phyloP scores from a whole-genome alignment of 768 basidiomycete species.

The button mushroom (Agaricus bisporus) region DNA sequence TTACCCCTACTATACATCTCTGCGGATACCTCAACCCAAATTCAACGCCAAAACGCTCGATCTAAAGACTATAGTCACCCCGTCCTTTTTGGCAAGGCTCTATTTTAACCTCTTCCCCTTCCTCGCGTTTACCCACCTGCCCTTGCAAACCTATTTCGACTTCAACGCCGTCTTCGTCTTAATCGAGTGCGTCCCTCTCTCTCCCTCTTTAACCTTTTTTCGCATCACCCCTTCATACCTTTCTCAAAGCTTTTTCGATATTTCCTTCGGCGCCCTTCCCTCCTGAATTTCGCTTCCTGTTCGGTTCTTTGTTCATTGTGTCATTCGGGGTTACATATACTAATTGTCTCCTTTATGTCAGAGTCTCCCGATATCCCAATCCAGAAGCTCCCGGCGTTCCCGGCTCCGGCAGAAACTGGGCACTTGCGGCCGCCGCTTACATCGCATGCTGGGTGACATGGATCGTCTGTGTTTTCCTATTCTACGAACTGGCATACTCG shows the following conservation, averaged over 20 bases:
- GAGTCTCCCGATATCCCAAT: conserved; percentile 71
- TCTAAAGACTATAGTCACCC: conserved; percentile 59
- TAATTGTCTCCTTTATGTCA: conserved; percentile 21
- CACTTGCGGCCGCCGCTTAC: conserved; percentile 77
- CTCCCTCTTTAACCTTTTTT: conserved; percentile 8
- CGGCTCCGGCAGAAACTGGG: conserved; percentile 74
- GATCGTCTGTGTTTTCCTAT: conserved; percentile 63
- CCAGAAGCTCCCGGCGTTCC: conserved; percentile 48
- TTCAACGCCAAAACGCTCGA: conserved; percentile 68
- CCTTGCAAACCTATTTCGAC: conserved; percentile 80
- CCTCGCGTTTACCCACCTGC: conserved; percentile 64
- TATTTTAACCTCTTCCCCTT: conserved; percentile 71
- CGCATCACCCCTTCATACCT: background rate
- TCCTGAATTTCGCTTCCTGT: conserved; percentile 6
- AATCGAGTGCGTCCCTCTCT: conserved; percentile 58
- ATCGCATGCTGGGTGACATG: conserved; percentile 75
- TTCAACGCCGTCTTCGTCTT: conserved; percentile 84
- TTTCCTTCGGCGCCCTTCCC: conserved; percentile 2
- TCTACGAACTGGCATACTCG: conserved; percentile 75
- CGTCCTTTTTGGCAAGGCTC: conserved; percentile 44
- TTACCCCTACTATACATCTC: conserved; percentile 12
- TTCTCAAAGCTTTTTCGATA: background rate
- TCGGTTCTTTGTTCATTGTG: background rate
- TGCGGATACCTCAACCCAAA: conserved; percentile 45
- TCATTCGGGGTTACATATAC: background rate